These are phyloP conservation scores for Didymella glomerata DNA, from an alignment of 2,329 filamentous ascomycete genomes.

Conservation along the genomic window DNA sequence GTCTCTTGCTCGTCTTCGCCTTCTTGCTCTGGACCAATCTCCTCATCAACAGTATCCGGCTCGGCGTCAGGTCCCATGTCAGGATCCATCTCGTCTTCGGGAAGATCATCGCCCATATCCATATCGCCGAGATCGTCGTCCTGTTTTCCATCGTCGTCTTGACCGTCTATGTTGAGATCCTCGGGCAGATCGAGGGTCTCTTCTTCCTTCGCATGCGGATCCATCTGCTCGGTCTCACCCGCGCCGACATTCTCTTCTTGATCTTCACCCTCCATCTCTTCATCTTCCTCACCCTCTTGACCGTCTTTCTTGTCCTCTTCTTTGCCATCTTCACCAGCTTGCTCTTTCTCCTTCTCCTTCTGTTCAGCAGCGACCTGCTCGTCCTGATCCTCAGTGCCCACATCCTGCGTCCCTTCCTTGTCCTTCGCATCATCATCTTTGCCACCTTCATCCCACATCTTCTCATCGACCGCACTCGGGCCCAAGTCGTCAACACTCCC, in stretches of 20 bases:
- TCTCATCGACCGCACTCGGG: conserved; percentile 91
- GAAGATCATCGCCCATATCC: conserved; percentile 49
- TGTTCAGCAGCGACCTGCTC: conserved; percentile 59
- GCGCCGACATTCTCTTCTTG: conserved; percentile 69
- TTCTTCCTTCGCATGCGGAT: conserved; percentile 81
- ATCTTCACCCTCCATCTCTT: conserved; percentile 66
- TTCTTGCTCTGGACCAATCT: conserved; percentile 45
- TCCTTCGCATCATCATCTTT: conserved; percentile 83
- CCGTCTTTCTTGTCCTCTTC: conserved; percentile 69
- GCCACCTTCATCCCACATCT: conserved; percentile 95
- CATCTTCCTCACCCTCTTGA: conserved; percentile 65
- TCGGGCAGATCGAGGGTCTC: conserved; percentile 85
- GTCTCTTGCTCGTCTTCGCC: conserved; percentile 48
- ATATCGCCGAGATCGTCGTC: conserved; percentile 54
- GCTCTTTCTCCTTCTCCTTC: conserved; percentile 58
- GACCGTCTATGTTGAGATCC: conserved; percentile 82
- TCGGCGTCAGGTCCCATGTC: conserved; percentile 40
- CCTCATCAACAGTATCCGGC: conserved; percentile 47
- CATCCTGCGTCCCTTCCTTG: conserved; percentile 70
- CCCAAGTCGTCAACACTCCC: conserved; percentile 93
- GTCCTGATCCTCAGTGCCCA: conserved; percentile 59
- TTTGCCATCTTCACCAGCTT: conserved; percentile 65
- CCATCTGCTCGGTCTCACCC: conserved; percentile 71
- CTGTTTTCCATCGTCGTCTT: conserved; percentile 66
- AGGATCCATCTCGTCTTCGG: conserved; percentile 45